phyloP scores from a whole-genome alignment of 768 basidiomycete species.

The Serendipita sp. region DNA sequence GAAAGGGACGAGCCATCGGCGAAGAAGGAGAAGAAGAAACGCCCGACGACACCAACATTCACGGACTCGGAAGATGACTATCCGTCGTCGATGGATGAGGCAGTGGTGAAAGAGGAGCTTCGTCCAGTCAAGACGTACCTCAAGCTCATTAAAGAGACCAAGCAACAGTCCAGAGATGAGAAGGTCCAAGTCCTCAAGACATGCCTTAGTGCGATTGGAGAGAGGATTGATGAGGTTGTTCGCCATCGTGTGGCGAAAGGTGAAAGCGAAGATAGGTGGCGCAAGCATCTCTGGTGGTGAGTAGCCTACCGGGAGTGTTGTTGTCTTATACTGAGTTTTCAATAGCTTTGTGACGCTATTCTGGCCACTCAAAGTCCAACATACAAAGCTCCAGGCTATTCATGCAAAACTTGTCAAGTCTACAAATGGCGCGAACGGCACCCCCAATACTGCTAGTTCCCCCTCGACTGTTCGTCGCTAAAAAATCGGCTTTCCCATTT shows the following conservation, averaged over 20 bases:
- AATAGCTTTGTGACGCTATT: constrained; percentile 82
- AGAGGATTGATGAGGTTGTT: constrained; percentile 75
- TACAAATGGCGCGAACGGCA: constrained; percentile 44
- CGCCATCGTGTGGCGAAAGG: constrained; percentile 60
- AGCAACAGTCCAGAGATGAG: constrained; percentile 64
- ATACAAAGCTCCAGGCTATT: constrained; percentile 84
- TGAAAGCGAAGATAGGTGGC: constrained; percentile 75
- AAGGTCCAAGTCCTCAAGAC: constrained; percentile 94
- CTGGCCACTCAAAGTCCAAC: constrained; percentile 96
- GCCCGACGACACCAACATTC: constrained; percentile 90
- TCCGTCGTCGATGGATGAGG: constrained; percentile 92
- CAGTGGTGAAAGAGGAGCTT: constrained; percentile 80
- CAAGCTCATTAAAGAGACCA: constrained; percentile 82
- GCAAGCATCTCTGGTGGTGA: constrained; percentile 92
- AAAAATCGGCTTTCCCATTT: background rate
- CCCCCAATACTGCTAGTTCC: background rate
- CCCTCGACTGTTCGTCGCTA: background rate
- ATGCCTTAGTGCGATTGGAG: constrained; percentile 84
- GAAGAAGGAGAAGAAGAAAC: constrained; percentile 52
- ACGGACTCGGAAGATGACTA: constrained; percentile 71
- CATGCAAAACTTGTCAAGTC: constrained; percentile 76
- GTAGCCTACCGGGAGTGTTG: constrained; percentile 22
- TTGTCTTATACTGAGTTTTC: background rate
- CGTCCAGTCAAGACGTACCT: constrained; percentile 95
- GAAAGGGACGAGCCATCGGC: constrained; percentile 21